A percentile compares a stretch with the other conserved stretches of the same genome.
These are phyloP conservation scores for Psilocybe subaeruginosa DNA, from an alignment of 768 basidiomycete species.

Conservation along the genomic window DNA sequence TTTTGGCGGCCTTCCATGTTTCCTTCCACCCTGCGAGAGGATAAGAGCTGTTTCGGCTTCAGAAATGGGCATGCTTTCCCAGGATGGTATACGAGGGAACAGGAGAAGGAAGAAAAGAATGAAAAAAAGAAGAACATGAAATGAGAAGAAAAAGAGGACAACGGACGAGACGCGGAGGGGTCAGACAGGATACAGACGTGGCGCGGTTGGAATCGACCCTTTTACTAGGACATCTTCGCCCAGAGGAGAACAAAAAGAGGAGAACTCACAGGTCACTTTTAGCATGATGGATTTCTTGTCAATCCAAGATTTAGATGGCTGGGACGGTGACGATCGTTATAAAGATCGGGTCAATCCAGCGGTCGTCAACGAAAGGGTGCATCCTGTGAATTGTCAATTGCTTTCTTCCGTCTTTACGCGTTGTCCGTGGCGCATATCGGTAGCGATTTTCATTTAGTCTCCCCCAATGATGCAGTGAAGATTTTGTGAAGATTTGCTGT, in stretches of 20 bases:
- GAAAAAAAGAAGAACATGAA: not conserved
- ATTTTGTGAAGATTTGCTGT: too few relatives aligned
- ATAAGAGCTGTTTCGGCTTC: not conserved
- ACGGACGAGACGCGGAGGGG: not conserved
- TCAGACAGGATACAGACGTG: not conserved
- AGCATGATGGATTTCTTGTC: not conserved
- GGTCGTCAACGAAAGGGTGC: too few relatives aligned
- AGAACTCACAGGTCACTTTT: not conserved
- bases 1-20: not conserved
- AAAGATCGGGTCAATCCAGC: too few relatives aligned
- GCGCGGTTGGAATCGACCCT: slow-evolving; percentile 14
- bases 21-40: not conserved
- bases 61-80: not conserved
- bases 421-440: too few relatives aligned
- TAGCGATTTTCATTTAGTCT: too few relatives aligned
- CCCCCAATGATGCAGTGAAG: too few relatives aligned
- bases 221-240: slow-evolving; percentile 4
- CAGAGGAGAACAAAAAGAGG: not conserved
- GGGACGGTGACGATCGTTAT: not conserved
- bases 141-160: slow-evolving; percentile 1
- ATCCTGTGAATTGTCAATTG: too few relatives aligned
- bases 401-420: too few relatives aligned
- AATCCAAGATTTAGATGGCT: not conserved
- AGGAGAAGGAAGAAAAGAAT: not conserved
- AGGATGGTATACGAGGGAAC: not conserved